These are phyloP conservation scores for Exophiala dermatitidis DNA, from an alignment of 2,329 filamentous ascomycete genomes.

Conservation along the genomic window DNA sequence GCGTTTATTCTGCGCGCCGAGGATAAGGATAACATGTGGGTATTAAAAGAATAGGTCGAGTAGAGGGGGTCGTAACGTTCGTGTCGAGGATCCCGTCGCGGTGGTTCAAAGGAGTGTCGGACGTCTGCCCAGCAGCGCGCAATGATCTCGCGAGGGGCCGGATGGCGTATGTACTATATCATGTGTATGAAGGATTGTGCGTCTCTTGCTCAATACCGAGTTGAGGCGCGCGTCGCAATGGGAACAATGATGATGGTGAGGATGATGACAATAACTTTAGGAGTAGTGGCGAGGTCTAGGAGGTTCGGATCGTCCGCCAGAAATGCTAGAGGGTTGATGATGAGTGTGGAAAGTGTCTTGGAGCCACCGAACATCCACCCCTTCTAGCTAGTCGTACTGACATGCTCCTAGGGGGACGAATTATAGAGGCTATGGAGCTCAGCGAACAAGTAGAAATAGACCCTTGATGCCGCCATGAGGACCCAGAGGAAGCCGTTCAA, in stretches of 20 bases:
- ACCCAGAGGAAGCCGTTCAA: too few relatives aligned
- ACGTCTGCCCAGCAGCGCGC: background rate
- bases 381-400: too few relatives aligned
- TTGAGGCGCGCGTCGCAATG: background rate
- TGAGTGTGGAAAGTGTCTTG: too few relatives aligned
- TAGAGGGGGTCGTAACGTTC: background rate
- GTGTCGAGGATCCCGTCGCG: background rate
- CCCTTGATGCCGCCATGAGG: too few relatives aligned
- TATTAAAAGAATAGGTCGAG: background rate
- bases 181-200: background rate
- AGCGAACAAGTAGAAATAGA: too few relatives aligned
- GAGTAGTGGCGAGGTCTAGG: background rate
- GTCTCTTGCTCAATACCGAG: background rate
- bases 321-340: background rate
- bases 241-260: background rate
- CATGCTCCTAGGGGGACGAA: too few relatives aligned
- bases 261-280: too few relatives aligned
- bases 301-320: slow-evolving; percentile 1
- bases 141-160: background rate
- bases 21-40: slow-evolving; percentile 21
- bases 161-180: background rate
- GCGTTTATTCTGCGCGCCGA: slow-evolving; percentile 12
- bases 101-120: background rate
- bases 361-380: too few relatives aligned
- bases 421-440: too few relatives aligned